Evolutionary conservation across 805 yeast genomes (phyloP).

Genomic region (Monosporozyma unispora): DNA sequence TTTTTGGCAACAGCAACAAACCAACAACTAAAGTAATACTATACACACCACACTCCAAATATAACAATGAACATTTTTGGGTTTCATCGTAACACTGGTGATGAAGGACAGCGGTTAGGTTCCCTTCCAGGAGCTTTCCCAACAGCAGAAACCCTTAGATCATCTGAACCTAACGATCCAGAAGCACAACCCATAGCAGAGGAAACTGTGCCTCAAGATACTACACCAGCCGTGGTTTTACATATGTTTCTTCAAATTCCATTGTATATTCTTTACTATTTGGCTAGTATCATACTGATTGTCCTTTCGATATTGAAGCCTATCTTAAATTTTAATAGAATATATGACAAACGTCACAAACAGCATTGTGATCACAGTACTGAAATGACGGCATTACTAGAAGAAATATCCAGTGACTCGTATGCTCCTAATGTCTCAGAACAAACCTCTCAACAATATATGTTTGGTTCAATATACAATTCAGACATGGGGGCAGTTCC

Average conservation of each 20-base stretch:
- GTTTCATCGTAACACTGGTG: not conserved
- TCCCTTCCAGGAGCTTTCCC: slow-evolving; percentile 2
- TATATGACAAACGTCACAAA: slow-evolving; percentile 16
- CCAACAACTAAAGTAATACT: not conserved
- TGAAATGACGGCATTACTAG: slow-evolving; percentile 11
- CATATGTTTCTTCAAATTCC: slow-evolving; percentile 6
- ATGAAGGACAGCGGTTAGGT: not conserved
- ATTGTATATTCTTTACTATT: slow-evolving; percentile 4
- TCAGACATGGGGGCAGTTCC: slow-evolving; percentile 15
- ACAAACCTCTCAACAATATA: slow-evolving; percentile 6
- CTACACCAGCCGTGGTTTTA: not conserved
- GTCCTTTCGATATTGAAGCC: slow-evolving; percentile 13
- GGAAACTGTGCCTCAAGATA: not conserved
- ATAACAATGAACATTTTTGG: not conserved
- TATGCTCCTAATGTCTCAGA: not conserved
- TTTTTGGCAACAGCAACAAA: no score
- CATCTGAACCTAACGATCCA: not conserved
- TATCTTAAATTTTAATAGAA: slow-evolving; percentile 14
- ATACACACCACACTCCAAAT: not conserved
- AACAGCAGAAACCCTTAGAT: not conserved
- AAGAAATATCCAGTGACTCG: slow-evolving; percentile 11
- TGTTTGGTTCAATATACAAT: slow-evolving; percentile 24
- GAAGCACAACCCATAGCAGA: not conserved
- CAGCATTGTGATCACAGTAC: slow-evolving; percentile 9
- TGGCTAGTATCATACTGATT: slow-evolving; percentile 1